These are phyloP conservation scores for Ophiocordyceps polyrhachis-furcata DNA, from an alignment of 2,329 filamentous ascomycete genomes.

Conservation along the genomic window DNA sequence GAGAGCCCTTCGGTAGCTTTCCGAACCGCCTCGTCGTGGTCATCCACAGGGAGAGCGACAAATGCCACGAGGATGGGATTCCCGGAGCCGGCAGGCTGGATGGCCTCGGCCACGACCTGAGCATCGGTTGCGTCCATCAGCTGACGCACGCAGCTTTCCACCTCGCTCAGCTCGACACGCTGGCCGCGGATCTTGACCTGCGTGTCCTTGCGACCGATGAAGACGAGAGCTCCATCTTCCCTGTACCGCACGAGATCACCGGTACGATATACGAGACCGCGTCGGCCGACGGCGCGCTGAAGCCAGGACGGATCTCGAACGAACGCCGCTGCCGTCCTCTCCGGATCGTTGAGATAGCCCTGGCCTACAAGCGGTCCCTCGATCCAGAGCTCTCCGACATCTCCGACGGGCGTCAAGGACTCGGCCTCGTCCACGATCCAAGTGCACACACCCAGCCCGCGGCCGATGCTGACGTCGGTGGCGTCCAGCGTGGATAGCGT, in stretches of 20 bases:
- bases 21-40: background rate
- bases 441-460: slow-evolving; percentile 1
- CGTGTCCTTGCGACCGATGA: slow-evolving; percentile 1
- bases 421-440: slow-evolving; percentile 2
- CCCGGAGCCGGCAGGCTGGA: background rate
- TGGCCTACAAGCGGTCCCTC: slow-evolving; percentile 20
- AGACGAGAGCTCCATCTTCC: background rate
- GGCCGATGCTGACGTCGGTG: slow-evolving; percentile 1
- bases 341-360: slow-evolving; percentile 18
- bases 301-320: slow-evolving; percentile 1
- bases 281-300: slow-evolving; percentile 1
- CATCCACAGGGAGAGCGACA: background rate
- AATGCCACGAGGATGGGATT: slow-evolving; percentile 4
- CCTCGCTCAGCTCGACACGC: slow-evolving; percentile 8
- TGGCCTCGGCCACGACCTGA: slow-evolving; percentile 2
- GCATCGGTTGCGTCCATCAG: background rate
- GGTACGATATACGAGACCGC: slow-evolving; percentile 2
- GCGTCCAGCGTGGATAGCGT: slow-evolving; percentile 1
- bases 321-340: slow-evolving; percentile 1
- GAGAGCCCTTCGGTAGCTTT: background rate
- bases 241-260: slow-evolving; percentile 4
- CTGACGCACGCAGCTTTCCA: slow-evolving; percentile 4
- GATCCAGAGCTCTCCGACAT: slow-evolving; percentile 2
- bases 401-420: slow-evolving; percentile 1
- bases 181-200: slow-evolving; percentile 6